These are phyloP conservation scores for Penicillium daleae DNA, from an alignment of 495 filamentous ascomycete genomes.

Conservation along the genomic window DNA sequence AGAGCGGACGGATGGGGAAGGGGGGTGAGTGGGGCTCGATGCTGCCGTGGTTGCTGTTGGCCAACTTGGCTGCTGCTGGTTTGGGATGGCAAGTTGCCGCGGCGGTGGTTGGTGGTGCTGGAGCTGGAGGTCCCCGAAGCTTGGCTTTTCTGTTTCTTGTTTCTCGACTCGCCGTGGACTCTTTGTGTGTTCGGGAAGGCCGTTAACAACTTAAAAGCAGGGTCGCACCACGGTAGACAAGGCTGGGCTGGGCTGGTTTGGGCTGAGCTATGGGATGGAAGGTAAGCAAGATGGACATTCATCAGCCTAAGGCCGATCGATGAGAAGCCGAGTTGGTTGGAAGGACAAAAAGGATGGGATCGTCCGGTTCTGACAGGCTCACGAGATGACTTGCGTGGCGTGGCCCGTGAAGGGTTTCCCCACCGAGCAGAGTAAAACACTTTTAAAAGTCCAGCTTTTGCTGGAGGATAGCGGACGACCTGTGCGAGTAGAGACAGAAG, in stretches of 20 bases:
- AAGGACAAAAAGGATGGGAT: slow-evolving; percentile 12
- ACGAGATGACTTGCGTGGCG: slow-evolving; percentile 22
- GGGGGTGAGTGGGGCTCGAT: slow-evolving; percentile 22
- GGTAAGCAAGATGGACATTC: neutral
- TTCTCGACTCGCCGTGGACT: neutral
- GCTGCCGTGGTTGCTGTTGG: neutral
- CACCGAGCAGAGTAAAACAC: slow-evolving; percentile 6
- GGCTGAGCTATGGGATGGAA: neutral
- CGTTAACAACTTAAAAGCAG: neutral
- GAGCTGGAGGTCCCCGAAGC: slow-evolving; percentile 7
- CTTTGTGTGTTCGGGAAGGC: neutral
- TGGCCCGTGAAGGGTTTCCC: slow-evolving; percentile 4
- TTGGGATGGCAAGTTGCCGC: neutral
- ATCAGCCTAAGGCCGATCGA: neutral
- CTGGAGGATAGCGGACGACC: neutral
- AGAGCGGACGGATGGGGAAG: slow-evolving; percentile 25
- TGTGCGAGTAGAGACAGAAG: neutral
- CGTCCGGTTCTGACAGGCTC: slow-evolving; percentile 26
- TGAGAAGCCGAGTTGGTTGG: neutral
- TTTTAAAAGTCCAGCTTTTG: neutral
- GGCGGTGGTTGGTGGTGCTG: neutral
- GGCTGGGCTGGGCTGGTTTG: neutral
- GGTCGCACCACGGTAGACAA: neutral
- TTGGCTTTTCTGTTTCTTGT: slow-evolving; percentile 11
- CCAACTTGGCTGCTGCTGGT: neutral